Evolutionary conservation across 257 asterid species (phyloP).

Genomic region (Linaria vulgaris): DNA sequence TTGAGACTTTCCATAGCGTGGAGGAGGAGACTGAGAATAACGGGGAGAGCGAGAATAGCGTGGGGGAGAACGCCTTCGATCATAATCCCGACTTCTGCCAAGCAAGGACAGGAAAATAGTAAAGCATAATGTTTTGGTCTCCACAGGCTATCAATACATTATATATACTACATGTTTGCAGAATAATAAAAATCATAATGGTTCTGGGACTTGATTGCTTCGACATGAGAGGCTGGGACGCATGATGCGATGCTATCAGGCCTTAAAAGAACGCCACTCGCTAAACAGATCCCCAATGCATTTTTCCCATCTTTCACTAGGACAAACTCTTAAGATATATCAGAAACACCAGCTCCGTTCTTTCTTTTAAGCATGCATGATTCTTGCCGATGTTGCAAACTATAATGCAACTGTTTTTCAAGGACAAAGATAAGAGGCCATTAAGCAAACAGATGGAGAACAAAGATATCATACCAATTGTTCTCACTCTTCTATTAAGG

Average conservation of each 20-base stretch:
- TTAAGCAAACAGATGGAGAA: neutral
- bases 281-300: neutral
- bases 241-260: neutral
- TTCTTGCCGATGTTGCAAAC: too few relatives aligned
- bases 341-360: too few relatives aligned
- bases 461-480: slow-evolving; percentile 27
- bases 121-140: neutral
- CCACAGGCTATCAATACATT: neutral
- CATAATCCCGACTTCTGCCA: slow-evolving; percentile 63
- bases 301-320: neutral
- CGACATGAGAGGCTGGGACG: too few relatives aligned
- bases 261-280: neutral
- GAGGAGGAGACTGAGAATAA: slow-evolving; percentile 78
- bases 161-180: neutral
- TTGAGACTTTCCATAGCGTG: slow-evolving; percentile 57
- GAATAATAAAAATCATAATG: neutral
- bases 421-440: neutral
- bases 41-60: slow-evolving; percentile 77
- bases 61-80: slow-evolving; percentile 77
- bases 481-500: neutral
- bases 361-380: too few relatives aligned
- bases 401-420: too few relatives aligned
- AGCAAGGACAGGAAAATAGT: neutral
- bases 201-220: neutral
- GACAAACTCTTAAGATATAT: neutral